phyloP scores from a whole-genome alignment of 2,329 filamentous ascomycete species.

The Xylariales sp. region DNA sequence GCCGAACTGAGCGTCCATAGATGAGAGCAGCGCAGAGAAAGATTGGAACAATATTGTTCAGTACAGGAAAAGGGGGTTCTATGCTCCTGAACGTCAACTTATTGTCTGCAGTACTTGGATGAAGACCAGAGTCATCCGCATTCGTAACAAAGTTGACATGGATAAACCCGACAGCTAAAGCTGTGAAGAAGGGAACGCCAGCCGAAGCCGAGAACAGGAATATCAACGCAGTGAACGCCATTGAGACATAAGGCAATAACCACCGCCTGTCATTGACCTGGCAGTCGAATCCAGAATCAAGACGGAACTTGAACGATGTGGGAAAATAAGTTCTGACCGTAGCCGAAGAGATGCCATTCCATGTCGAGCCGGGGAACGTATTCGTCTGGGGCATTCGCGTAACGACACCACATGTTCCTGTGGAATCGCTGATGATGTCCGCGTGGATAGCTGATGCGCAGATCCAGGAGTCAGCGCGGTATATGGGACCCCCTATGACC shows the following conservation, averaged over 20 bases:
- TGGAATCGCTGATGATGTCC: conserved; percentile 56
- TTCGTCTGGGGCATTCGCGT: conserved; percentile 57
- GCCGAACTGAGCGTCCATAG: conserved; percentile 58
- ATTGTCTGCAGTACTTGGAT: no score
- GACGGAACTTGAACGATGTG: conserved; percentile 9
- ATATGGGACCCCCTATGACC: conserved; percentile 40
- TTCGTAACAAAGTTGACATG: neutral
- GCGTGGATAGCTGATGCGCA: conserved; percentile 68
- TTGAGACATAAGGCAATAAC: conserved; percentile 2
- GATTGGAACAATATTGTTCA: conserved; percentile 58
- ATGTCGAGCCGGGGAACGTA: conserved; percentile 35
- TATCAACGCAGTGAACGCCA: conserved; percentile 3
- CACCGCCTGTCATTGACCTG: neutral
- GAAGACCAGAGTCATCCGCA: neutral
- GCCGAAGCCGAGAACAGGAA: conserved; percentile 5
- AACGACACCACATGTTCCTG: conserved; percentile 65
- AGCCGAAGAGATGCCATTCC: conserved; percentile 5
- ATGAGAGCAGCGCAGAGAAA: conserved; percentile 64
- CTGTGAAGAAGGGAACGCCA: neutral
- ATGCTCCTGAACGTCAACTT: no score
- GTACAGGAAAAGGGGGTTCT: neutral
- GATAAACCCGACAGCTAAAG: conserved; percentile 5
- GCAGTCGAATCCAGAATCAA: conserved; percentile 11
- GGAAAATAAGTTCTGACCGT: conserved; percentile 11
- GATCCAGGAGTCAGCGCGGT: conserved; percentile 69